These are phyloP conservation scores for Corylus americana DNA, from an alignment of 306 rosid species.

Conservation along the genomic window DNA sequence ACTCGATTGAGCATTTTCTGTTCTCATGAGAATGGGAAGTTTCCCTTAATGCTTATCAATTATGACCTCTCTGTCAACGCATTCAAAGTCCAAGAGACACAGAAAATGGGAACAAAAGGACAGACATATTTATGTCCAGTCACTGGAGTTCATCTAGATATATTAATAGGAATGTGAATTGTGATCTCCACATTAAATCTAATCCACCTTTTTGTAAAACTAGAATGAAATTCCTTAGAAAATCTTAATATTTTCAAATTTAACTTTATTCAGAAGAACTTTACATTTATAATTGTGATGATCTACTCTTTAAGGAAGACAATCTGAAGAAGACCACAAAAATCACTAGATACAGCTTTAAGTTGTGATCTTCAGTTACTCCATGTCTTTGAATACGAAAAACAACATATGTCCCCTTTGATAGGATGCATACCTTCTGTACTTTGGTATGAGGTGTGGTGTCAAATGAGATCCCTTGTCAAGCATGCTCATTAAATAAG, in stretches of 20 bases:
- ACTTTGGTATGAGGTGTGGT: neutral
- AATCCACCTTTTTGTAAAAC: neutral
- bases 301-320: neutral
- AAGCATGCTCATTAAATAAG: neutral
- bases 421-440: neutral
- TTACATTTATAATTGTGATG: neutral
- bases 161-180: neutral
- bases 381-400: neutral
- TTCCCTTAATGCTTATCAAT: too few relatives aligned
- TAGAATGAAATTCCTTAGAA: neutral
- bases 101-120: too few relatives aligned
- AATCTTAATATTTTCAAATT: neutral
- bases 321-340: neutral
- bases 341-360: neutral
- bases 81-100: too few relatives aligned
- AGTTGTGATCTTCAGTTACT: neutral
- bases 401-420: neutral
- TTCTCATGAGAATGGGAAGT: too few relatives aligned
- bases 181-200: neutral
- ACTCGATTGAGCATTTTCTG: too few relatives aligned
- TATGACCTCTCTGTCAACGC: too few relatives aligned
- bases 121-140: too few relatives aligned
- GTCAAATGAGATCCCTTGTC: neutral
- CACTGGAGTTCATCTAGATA: too few relatives aligned
- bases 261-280: neutral